Base-by-base conservation (phyloP, 2,329 filamentous ascomycete genomes). In the Sarocladium oryzae region DNA sequence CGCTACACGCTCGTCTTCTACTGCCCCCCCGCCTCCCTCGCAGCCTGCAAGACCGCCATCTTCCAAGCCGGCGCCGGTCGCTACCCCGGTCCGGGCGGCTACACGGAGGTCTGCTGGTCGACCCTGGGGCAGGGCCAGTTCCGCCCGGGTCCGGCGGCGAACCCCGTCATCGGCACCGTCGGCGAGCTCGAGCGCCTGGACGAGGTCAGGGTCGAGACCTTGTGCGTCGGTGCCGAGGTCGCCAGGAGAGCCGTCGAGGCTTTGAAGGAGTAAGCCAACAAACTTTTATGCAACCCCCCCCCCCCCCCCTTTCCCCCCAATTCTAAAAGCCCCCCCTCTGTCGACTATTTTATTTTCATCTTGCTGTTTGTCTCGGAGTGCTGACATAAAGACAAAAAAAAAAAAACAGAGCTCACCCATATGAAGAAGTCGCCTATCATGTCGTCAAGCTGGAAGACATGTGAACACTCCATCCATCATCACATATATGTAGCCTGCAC, bases 191-290 rank as follows among this genome's bases (percentile, higher is more conserved):
- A 87, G 63, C 63, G 79, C 53, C 71, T 80, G 0, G 71, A 77
- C 3, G 85, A 88, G 64, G 71, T 77, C 2, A 74, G 75, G 45
- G 79, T 86, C 15, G 84, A 89, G 69, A 77, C 78, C 1, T 60
- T 86, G 2, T 84, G 82, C 60, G 57, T 80, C 1, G 81, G 82
- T 0, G 74, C 77, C 58, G 78, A 85, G 8, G 71, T 78, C 16
- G 72, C 73, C 0, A 72, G 68, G 54, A 72, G 72, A 35, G 84
- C 77, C 1, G 82, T 88, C 0, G 74, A 72, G 26, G 85, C 82
- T 4, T 62, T 89, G 65, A 88, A 86, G 64, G 72, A 68, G 85
- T 86, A 57, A 60, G 78, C n/a, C n/a, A n/a, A n/a, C n/a, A n/a
- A n/a, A n/a, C n/a, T n/a, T n/a, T n/a, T n/a, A n/a, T n/a, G n/a